Conservation (phyloP, 2,329 filamentous ascomycete genomes). For the Arthrobotrys conoides region DNA sequence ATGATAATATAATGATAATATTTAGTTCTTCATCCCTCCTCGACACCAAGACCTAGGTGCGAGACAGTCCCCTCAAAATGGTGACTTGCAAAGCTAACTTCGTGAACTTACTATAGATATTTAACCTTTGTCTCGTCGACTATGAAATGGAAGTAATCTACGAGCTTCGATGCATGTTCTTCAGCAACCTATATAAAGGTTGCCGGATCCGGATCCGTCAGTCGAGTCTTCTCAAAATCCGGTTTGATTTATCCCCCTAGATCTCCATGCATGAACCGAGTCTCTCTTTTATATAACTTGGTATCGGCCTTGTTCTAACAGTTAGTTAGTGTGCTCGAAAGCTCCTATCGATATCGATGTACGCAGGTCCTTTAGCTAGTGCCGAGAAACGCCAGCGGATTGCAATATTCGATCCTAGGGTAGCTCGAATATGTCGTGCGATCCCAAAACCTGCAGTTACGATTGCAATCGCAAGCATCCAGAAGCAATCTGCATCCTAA, state of each 20-base stretch:
- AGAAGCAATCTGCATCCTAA: background rate
- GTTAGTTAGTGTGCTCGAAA: background rate
- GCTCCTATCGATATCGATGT: background rate
- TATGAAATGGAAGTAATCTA: background rate
- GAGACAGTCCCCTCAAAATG: background rate
- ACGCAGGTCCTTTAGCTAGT: background rate
- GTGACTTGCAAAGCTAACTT: background rate
- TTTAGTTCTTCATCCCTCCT: no score
- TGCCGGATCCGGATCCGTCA: background rate
- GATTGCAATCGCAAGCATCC: background rate
- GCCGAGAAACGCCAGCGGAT: background rate
- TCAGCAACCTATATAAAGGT: background rate
- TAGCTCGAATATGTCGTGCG: background rate
- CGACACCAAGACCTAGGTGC: no score
- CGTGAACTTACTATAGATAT: background rate
- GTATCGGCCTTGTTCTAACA: background rate
- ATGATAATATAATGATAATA: no score
- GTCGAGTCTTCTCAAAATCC: background rate
- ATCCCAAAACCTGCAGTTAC: slow-evolving; percentile 5
- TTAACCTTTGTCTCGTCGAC: background rate
- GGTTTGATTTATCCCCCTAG: background rate
- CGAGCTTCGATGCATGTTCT: background rate
- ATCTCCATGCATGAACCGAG: background rate
- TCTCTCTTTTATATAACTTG: background rate
- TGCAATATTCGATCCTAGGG: background rate